Evolutionary conservation across 345 rosid species (phyloP).

Genomic region (Eucalyptus regnans): DNA sequence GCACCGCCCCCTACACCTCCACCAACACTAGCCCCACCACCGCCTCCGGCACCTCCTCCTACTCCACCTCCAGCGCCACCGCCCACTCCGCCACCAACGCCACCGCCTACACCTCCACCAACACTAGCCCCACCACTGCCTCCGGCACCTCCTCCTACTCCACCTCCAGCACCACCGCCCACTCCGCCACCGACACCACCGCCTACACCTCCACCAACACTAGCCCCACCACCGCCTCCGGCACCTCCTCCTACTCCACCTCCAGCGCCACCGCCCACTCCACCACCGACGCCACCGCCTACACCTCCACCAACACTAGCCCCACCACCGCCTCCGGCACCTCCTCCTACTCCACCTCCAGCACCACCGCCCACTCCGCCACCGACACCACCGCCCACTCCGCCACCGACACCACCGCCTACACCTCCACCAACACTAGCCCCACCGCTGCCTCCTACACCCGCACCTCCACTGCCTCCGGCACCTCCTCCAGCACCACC

Average conservation of each 20-base stretch:
- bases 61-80: not conserved
- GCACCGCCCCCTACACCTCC: not conserved
- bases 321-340: not conserved
- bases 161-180: rapidly evolving
- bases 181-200: not conserved
- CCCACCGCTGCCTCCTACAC: too few relatives aligned
- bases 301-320: not conserved
- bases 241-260: not conserved
- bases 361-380: not conserved
- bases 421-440: not conserved
- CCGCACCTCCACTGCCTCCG: not conserved
- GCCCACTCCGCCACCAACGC: too few relatives aligned
- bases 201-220: not conserved
- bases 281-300: not conserved
- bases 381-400: not conserved
- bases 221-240: not conserved
- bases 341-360: not conserved
- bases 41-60: not conserved
- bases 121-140: not conserved
- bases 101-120: not conserved
- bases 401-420: too few relatives aligned
- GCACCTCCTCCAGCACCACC: not conserved
- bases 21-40: not conserved
- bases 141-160: not conserved
- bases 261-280: not conserved